Evolutionary conservation across 208 protist species (phyloP), one percentile per base, ranked within the genome.

Genomic region (Acanthamoeba quina): DNA sequence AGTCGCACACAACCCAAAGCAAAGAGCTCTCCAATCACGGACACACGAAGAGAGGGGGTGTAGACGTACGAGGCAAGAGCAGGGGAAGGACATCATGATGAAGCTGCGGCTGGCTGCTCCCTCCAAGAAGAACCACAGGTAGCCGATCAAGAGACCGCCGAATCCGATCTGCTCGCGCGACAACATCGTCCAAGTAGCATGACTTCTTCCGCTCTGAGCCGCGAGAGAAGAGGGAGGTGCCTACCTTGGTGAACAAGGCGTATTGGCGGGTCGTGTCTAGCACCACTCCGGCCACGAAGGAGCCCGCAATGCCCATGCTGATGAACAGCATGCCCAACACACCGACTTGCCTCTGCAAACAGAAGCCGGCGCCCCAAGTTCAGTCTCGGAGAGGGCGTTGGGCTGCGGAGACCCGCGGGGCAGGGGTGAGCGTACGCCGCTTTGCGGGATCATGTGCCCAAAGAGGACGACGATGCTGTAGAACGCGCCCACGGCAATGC

Each of bases 51-150:
- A n/a, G n/a, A n/a, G n/a, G n/a, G n/a, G n/a, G n/a, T n/a, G 37
- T 41, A 41, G 37, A 4, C 34, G 47, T 83, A 83, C 74, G 7
- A 83, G 47, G 41, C 74, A 56, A 4, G 74, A 83, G 47, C 26
- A 83, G 15, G 74, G 74, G 74, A 83, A 83, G 74, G 74, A 83
- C 74, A 83, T 83, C 74, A 83, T 83, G 47, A 83, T 83, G 74
- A 83, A 83, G 44, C 56, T 83, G 74, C 74, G 74, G 2, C 74
- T 41, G 26, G 74, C 74, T 7, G 74, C 74, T 9, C 74, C 74
- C 47, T 83, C 74, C 24, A 83, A 83, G 74, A 83, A 83, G 47
- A 83, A 83, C 74, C 74, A 83, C 31, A 83, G 5, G 41, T 83
- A 83, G 74, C 74, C n/a, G 11, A 83, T 5, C 21, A 83, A 31